A percentile compares a stretch with the other conserved stretches of the same genome.
phyloP scores from a whole-genome alignment of 2,329 filamentous ascomycete genomes.

The Fusarium proliferatum region DNA sequence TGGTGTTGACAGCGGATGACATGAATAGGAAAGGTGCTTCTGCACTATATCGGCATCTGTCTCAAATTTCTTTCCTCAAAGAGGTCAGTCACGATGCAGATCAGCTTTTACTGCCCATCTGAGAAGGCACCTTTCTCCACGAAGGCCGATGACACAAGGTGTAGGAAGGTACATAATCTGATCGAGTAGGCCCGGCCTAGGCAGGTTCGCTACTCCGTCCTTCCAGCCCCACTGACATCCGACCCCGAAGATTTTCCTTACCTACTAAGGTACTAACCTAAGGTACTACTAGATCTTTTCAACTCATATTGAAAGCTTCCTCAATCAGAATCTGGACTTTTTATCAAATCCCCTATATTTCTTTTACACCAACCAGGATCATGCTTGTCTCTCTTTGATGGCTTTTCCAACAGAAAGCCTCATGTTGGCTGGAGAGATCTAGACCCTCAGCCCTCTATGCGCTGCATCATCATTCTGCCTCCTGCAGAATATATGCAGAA shows the following conservation, averaged over 20 bases:
- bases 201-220: neutral
- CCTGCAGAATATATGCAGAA: conserved; percentile 33
- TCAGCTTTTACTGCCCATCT: neutral
- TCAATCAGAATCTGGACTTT: conserved; percentile 4
- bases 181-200: neutral
- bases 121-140: neutral
- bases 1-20: conserved; percentile 25
- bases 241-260: neutral
- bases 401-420: conserved; percentile 9
- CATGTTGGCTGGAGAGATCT: conserved; percentile 19
- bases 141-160: neutral
- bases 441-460: conserved; percentile 27
- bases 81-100: conserved; percentile 9
- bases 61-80: conserved; percentile 1
- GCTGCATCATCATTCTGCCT: conserved; percentile 23
- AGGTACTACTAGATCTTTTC: neutral
- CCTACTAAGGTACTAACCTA: neutral
- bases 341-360: neutral
- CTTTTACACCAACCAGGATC: neutral
- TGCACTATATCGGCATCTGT: conserved; percentile 2
- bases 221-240: neutral
- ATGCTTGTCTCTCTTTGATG: conserved; percentile 10
- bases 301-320: conserved; percentile 2
- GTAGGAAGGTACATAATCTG: neutral
- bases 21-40: neutral